Evolutionary conservation across 148 eudicot species (phyloP).

Genomic region (Suaeda aralocaspica): DNA sequence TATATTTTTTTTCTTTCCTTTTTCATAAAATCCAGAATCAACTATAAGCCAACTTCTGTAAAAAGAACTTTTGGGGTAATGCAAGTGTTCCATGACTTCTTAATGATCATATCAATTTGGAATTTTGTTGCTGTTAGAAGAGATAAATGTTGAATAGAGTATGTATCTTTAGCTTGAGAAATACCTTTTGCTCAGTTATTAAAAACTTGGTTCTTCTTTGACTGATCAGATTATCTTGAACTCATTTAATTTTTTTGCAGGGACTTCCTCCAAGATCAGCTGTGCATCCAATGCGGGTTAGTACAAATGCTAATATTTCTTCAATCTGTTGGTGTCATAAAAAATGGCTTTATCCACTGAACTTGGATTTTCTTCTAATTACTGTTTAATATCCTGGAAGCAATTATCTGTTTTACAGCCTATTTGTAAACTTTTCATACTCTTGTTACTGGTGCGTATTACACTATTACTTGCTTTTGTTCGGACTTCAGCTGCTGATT

Average conservation of each 20-base stretch:
- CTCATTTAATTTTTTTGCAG: constrained; percentile 36
- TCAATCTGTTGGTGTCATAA: neutral
- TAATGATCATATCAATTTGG: neutral
- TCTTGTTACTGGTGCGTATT: neutral
- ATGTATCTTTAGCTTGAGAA: neutral
- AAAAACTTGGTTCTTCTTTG: neutral
- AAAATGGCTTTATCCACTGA: neutral
- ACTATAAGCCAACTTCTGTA: too few relatives aligned
- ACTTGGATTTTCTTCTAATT: neutral
- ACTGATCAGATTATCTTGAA: neutral
- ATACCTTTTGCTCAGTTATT: neutral
- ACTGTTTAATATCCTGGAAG: neutral
- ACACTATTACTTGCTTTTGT: neutral
- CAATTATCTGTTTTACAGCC: neutral
- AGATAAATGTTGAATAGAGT: neutral
- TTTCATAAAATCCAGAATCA: too few relatives aligned
- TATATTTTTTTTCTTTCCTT: too few relatives aligned
- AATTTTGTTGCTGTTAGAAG: neutral
- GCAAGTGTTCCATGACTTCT: too few relatives aligned
- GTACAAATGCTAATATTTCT: constrained; percentile 22
- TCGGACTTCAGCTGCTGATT: neutral
- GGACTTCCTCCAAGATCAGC: constrained; percentile 96
- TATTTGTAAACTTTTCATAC: neutral
- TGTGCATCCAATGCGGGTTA: constrained; percentile 99
- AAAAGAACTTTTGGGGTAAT: too few relatives aligned